A percentile compares a stretch with the other conserved stretches of the same genome.
phyloP scores from a whole-genome alignment of 2,329 filamentous ascomycete genomes.

The Diaporthe sp. region DNA sequence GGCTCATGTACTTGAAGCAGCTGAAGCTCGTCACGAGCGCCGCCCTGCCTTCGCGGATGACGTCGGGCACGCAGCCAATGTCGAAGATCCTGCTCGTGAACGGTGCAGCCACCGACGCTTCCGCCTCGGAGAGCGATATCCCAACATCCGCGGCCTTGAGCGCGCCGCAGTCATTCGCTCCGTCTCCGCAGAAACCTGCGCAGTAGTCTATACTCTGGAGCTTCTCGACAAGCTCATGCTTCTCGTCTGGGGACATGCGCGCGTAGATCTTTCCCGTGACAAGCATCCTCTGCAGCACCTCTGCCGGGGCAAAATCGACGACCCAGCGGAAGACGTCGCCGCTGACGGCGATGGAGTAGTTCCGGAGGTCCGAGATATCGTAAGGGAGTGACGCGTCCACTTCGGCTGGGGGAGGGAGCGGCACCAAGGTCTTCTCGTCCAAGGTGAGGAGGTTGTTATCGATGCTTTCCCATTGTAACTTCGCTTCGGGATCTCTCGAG shows the following conservation, averaged over 20 bases:
- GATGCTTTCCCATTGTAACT: slow-evolving; percentile 92
- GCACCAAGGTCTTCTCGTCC: slow-evolving; percentile 83
- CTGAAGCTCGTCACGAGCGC: slow-evolving; percentile 98
- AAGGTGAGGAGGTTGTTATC: slow-evolving; percentile 85
- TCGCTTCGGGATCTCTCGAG: slow-evolving; percentile 79
- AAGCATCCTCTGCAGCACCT: slow-evolving; percentile 86
- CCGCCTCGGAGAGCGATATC: slow-evolving; percentile 95
- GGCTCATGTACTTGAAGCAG: slow-evolving; percentile 99
- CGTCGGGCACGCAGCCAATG: slow-evolving; percentile 92
- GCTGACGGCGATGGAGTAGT: slow-evolving; percentile 90
- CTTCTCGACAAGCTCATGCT: slow-evolving; percentile 97
- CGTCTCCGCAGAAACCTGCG: slow-evolving; percentile 95
- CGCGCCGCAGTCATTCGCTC: slow-evolving; percentile 97
- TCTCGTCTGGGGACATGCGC: slow-evolving; percentile 98
- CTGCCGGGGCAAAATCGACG: slow-evolving; percentile 88
- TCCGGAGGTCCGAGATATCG: slow-evolving; percentile 83
- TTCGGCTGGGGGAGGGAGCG: slow-evolving; percentile 77
- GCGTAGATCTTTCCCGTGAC: slow-evolving; percentile 94
- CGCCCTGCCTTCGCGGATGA: slow-evolving; percentile 94
- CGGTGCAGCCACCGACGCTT: slow-evolving; percentile 97
- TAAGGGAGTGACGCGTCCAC: slow-evolving; percentile 88
- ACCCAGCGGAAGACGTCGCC: slow-evolving; percentile 98
- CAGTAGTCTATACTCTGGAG: slow-evolving; percentile 96
- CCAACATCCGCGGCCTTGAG: slow-evolving; percentile 97
- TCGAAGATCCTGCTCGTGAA: slow-evolving; percentile 97